Evolutionary conservation across 345 rosid genomes (phyloP).

Genomic region (Turritis glabra): DNA sequence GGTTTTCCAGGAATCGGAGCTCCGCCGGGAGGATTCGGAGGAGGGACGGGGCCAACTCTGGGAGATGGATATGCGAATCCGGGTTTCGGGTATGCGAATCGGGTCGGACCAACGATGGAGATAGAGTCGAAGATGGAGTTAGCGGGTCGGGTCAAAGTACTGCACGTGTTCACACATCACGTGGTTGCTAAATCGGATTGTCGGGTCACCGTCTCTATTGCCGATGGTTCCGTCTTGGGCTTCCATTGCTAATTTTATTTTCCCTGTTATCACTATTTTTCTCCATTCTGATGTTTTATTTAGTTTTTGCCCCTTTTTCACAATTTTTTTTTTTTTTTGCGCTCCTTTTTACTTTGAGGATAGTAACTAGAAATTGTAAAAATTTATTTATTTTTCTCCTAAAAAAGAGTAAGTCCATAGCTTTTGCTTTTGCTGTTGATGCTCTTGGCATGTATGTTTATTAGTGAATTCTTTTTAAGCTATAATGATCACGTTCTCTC

Average conservation of each 20-base stretch:
- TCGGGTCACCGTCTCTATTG: constrained; percentile 65
- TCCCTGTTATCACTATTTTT: background rate
- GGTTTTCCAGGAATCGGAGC: constrained; percentile 26
- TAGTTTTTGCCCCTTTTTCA: background rate
- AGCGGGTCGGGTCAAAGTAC: constrained; percentile 85
- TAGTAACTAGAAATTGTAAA: constrained; percentile 29
- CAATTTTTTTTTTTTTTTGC: constrained; percentile 4
- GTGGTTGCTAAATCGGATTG: constrained; percentile 68
- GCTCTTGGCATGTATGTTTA: background rate
- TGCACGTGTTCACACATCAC: constrained; percentile 82
- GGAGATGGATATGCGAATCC: constrained; percentile 41
- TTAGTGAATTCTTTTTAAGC: background rate
- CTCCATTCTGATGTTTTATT: background rate
- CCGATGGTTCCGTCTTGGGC: constrained; percentile 87
- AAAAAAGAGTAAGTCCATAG: background rate
- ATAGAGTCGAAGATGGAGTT: constrained; percentile 69
- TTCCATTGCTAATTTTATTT: constrained; percentile 62
- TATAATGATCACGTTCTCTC: background rate
- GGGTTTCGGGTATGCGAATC: constrained; percentile 41
- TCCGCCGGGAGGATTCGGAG: constrained; percentile 33
- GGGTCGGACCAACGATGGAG: constrained; percentile 89
- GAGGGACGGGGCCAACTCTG: constrained; percentile 27
- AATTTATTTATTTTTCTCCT: background rate
- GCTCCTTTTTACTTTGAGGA: constrained; percentile 13
- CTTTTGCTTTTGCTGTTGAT: background rate